These are phyloP conservation scores for Penicillium sp. DNA, from an alignment of 2,329 filamentous ascomycete species.

Conservation along the genomic window DNA sequence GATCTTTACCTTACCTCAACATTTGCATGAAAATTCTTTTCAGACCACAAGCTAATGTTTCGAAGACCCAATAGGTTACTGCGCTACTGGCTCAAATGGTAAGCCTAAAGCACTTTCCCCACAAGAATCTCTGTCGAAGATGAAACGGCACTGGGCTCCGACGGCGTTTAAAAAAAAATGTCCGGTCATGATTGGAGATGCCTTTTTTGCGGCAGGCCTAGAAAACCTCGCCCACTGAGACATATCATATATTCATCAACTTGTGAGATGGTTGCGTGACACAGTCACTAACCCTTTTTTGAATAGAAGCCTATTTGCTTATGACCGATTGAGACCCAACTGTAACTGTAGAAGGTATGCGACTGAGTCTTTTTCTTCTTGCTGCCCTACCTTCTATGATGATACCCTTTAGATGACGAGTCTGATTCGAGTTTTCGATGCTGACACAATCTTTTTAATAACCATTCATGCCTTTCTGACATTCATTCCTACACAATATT, in stretches of 20 bases:
- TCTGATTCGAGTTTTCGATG: constrained; percentile 64
- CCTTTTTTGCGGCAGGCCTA: constrained; percentile 93
- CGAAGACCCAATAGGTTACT: constrained; percentile 19
- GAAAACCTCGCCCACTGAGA: constrained; percentile 99
- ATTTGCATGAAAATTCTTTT: constrained; percentile 16
- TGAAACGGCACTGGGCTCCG: constrained; percentile 91
- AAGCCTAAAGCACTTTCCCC: constrained; percentile 20
- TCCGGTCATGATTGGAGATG: constrained; percentile 76
- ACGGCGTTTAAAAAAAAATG: constrained; percentile 56
- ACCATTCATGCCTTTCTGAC: constrained; percentile 63
- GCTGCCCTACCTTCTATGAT: constrained; percentile 40
- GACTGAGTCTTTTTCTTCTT: background rate
- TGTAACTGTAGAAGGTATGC: constrained; percentile 24
- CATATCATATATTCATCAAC: constrained; percentile 21
- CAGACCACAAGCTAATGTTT: constrained; percentile 19
- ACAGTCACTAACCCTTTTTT: constrained; percentile 29
- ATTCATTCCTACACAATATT: constrained; percentile 7
- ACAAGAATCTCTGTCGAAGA: constrained; percentile 31
- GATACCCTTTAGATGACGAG: constrained; percentile 62
- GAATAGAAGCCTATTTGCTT: constrained; percentile 19
- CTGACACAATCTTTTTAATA: constrained; percentile 55
- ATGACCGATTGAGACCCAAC: constrained; percentile 7
- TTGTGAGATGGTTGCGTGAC: constrained; percentile 21
- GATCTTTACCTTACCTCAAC: constrained; percentile 49
- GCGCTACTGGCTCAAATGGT: constrained; percentile 19